Evolutionary conservation across 2,329 filamentous ascomycete species (phyloP), one percentile per base, ranked within the genome.

Genomic region (Harringtonia aguacate): DNA sequence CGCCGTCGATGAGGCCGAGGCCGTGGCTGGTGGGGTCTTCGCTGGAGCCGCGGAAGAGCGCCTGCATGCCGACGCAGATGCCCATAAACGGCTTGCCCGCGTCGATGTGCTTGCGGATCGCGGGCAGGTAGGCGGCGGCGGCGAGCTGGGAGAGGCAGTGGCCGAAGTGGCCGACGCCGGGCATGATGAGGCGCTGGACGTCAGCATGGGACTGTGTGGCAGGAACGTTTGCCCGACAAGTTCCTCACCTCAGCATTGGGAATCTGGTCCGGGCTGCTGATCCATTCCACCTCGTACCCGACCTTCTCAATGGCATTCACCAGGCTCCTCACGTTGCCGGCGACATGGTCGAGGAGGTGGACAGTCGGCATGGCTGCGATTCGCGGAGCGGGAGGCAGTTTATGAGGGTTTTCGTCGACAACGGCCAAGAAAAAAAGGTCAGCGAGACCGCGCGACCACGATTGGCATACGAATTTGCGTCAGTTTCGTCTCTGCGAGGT

Each of bases 251-350:
- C 86, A 53, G 90, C 92, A 55, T 81, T 79, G 49, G 79, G 68
- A 44, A 98, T 79, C 63, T 97, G 88, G 54, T 84, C 79, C 5
- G 92, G 92, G 29, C 79, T 79, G 56, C 75, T 83, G 53, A 98
- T 74, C 92, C 90, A 97, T 68, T 92, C 85, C 38, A 98, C 86
- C 36, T 85, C 77, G 62, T 90, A 97, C 49, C 92, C 92, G 47
- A 90, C 76, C 65, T 92, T 94, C 64, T 98, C 90, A 58, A 98
- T 94, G 56, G 90, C 92, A 70, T 98, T 98, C 60, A 89, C 90
- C 56, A 98, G 77, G 51, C 89, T 95, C 52, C 90, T 84, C 55
- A 98, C 81, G 64, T 98, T 98, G 59, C 92, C 92, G 49, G 92
- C 90, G 53, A 95, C 90, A 62, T 95, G 97, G 68, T 97, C 73